phyloP scores from a whole-genome alignment of 78 protist genomes.

The Speleostelium caveatum region DNA sequence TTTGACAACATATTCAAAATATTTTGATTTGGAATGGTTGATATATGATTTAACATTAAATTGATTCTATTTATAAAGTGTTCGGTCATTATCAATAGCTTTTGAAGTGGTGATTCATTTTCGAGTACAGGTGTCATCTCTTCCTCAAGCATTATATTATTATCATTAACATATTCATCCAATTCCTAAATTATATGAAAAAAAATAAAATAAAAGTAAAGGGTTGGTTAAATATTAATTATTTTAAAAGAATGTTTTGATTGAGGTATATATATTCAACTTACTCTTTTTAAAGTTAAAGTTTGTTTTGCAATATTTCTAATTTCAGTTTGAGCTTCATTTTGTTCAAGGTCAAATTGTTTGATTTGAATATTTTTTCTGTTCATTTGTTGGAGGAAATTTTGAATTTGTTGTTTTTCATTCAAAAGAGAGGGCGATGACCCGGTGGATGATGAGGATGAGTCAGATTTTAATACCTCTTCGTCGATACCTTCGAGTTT shows the following conservation, averaged over 20 bases:
- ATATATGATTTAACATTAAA: not conserved
- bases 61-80: slow-evolving; percentile 7
- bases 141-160: not conserved
- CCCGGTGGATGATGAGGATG: not conserved
- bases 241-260: too few relatives aligned
- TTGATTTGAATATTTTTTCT: slow-evolving; percentile 5
- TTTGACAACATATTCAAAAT: too few relatives aligned
- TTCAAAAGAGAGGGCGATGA: too few relatives aligned
- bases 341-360: not conserved
- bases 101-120: not conserved
- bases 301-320: slow-evolving; percentile 14
- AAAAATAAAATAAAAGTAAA: too few relatives aligned
- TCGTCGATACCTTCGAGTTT: too few relatives aligned
- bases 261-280: too few relatives aligned
- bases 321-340: slow-evolving; percentile 9
- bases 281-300: not conserved
- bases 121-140: slow-evolving; percentile 10
- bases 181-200: too few relatives aligned
- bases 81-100: slow-evolving; percentile 15
- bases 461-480: not conserved
- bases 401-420: not conserved
- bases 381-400: not conserved
- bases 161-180: not conserved
- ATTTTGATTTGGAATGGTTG: slow-evolving; percentile 4
- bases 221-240: too few relatives aligned